phyloP scores from a whole-genome alignment of 2,329 filamentous ascomycete species.

The Trichoderma brevicompactum region DNA sequence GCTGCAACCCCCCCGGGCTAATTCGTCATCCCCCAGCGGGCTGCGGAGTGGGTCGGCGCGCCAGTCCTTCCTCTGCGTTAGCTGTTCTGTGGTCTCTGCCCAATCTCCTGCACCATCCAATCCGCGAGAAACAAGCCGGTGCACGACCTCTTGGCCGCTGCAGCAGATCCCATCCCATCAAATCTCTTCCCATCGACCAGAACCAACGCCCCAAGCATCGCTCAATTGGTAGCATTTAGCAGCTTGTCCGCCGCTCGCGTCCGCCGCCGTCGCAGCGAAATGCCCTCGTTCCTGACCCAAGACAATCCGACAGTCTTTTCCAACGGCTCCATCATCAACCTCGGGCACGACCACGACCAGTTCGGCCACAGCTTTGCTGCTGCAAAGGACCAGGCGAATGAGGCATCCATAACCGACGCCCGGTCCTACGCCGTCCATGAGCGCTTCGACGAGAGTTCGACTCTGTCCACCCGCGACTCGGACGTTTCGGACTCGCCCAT shows the following conservation, averaged over 20 bases:
- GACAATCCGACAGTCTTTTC: conserved; percentile 49
- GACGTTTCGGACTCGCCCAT: conserved; percentile 53
- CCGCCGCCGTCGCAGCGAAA: conserved; percentile 40
- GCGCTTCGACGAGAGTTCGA: conserved; percentile 59
- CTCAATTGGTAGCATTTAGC: conserved; percentile 32
- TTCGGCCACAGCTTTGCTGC: conserved; percentile 43
- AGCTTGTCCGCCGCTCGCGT: conserved; percentile 22
- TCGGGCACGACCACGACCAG: conserved; percentile 41
- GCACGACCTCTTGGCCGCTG: conserved; percentile 18
- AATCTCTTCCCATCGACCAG: conserved; percentile 15
- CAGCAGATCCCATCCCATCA: conserved; percentile 12
- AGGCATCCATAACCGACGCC: conserved; percentile 46
- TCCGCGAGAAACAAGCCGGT: conserved; percentile 18
- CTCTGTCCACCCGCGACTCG: conserved; percentile 58
- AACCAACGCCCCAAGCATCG: conserved; percentile 17
- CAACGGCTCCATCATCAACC: conserved; percentile 49
- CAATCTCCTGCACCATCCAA: conserved; percentile 27
- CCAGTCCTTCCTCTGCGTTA: conserved; percentile 27
- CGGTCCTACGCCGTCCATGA: conserved; percentile 54
- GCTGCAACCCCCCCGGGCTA: conserved; percentile 15
- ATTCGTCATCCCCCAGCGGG: conserved; percentile 28
- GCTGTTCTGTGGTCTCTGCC: conserved; percentile 26
- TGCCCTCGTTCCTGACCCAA: conserved; percentile 61
- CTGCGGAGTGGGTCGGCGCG: conserved; percentile 29
- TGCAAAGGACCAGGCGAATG: conserved; percentile 44